Percentiles rank a stretch among this genome's conserved stretches.
These are phyloP conservation scores for Podospora didyma DNA, from an alignment of 495 filamentous ascomycete genomes.

Conservation along the genomic window DNA sequence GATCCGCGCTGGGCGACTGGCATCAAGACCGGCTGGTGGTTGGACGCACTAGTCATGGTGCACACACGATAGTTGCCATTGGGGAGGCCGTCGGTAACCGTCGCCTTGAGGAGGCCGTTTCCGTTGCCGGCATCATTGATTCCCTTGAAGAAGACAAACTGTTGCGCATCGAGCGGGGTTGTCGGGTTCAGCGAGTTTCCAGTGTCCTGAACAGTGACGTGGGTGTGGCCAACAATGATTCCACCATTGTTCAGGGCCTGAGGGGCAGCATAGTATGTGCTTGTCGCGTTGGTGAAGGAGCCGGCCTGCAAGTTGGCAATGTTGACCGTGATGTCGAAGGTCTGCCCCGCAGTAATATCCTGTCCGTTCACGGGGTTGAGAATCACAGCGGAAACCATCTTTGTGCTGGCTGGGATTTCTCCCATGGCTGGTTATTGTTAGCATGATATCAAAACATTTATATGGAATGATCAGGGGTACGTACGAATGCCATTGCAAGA, in stretches of 20 bases:
- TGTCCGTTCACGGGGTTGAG: conserved; percentile 47
- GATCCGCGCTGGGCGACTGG: conserved; percentile 70
- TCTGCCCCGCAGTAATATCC: conserved; percentile 41
- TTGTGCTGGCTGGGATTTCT: conserved; percentile 57
- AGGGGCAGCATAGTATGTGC: conserved; percentile 67
- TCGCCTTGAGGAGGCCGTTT: conserved; percentile 51
- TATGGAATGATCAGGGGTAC: conserved; percentile 27
- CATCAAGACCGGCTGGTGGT: conserved; percentile 77
- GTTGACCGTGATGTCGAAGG: conserved; percentile 58
- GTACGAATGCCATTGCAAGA: conserved; percentile 70
- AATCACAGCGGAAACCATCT: conserved; percentile 68
- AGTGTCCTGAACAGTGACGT: conserved; percentile 65
- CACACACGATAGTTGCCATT: conserved; percentile 68
- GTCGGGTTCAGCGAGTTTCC: conserved; percentile 47
- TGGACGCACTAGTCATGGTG: conserved; percentile 64
- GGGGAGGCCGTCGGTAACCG: conserved; percentile 59
- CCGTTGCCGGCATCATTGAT: conserved; percentile 70
- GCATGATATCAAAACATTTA: neutral
- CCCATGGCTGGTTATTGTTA: conserved; percentile 56
- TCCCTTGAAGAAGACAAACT: conserved; percentile 73
- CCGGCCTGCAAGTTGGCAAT: conserved; percentile 59
- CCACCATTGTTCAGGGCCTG: conserved; percentile 54
- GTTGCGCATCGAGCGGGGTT: conserved; percentile 50
- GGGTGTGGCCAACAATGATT: conserved; percentile 63
- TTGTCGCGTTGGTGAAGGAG: conserved; percentile 60